phyloP scores from a whole-genome alignment of 108 stramenopile species.

The Cyclotella baltica region DNA sequence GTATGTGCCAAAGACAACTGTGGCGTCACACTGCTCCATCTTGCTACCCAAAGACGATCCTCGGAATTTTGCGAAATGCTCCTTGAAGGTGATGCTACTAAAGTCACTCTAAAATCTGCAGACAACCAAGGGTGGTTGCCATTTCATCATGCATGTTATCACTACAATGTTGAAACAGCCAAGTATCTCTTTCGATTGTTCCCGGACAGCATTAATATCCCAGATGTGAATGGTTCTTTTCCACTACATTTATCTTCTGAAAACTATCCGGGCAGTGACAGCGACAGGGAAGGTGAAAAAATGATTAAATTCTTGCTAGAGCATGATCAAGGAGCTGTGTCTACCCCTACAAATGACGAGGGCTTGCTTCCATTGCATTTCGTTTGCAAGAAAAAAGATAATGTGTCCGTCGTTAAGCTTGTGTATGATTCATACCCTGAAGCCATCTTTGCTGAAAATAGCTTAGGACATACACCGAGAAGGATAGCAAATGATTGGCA shows the following conservation, averaged over 20 bases:
- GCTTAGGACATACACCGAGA: too few relatives aligned
- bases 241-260: neutral
- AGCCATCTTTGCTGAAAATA: too few relatives aligned
- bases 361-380: too few relatives aligned
- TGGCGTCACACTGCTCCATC: neutral
- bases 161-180: neutral
- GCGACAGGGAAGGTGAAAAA: neutral
- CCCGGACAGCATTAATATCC: neutral
- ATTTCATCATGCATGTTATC: neutral
- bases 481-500: too few relatives aligned
- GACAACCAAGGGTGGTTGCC: neutral
- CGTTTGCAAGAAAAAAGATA: too few relatives aligned
- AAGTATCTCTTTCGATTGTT: neutral
- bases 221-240: neutral
- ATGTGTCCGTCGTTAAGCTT: too few relatives aligned
- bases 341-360: too few relatives aligned
- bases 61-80: neutral
- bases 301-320: neutral
- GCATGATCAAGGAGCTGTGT: neutral
- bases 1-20: too few relatives aligned
- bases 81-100: neutral
- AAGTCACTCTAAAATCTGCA: neutral
- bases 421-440: too few relatives aligned
- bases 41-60: neutral
- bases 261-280: neutral